phyloP scores from a whole-genome alignment of 768 basidiomycete species.

The Collybia nuda region DNA sequence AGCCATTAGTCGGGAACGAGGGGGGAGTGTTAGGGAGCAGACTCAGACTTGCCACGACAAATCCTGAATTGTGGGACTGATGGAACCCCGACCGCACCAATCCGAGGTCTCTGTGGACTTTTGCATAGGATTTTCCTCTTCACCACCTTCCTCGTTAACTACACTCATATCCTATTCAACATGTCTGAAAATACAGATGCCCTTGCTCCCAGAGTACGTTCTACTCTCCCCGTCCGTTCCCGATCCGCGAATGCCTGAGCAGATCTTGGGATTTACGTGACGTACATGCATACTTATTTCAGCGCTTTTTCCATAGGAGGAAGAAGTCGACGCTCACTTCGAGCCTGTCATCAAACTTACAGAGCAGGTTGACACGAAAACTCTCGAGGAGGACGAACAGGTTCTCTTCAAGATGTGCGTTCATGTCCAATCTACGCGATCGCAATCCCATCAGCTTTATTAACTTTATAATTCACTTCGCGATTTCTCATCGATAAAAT shows the following conservation, averaged over 20 bases:
- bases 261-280: slow-evolving; percentile 11
- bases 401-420: slow-evolving; percentile 94
- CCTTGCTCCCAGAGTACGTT: slow-evolving; percentile 70
- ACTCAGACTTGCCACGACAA: slow-evolving; percentile 1
- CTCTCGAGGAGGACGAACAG: slow-evolving; percentile 91
- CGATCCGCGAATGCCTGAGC: slow-evolving; percentile 11
- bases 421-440: slow-evolving; percentile 31
- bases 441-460: slow-evolving; percentile 27
- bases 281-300: slow-evolving; percentile 8
- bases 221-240: slow-evolving; percentile 22
- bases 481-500: slow-evolving; percentile 9
- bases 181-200: slow-evolving; percentile 65
- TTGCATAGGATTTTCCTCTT: slow-evolving; percentile 4
- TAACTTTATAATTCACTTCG: slow-evolving; percentile 18
- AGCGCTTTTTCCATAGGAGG: slow-evolving; percentile 44
- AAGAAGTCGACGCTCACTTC: slow-evolving; percentile 88
- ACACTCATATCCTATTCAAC: slow-evolving; percentile 27
- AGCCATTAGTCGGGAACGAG: slow-evolving; percentile 8
- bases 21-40: not conserved
- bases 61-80: not conserved
- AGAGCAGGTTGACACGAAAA: slow-evolving; percentile 94
- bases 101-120: slow-evolving; percentile 14
- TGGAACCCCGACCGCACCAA: slow-evolving; percentile 16
- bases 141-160: slow-evolving; percentile 15
- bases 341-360: slow-evolving; percentile 97